These are phyloP conservation scores for Phoma sp. DNA, from an alignment of 2,329 filamentous ascomycete species.

Conservation along the genomic window DNA sequence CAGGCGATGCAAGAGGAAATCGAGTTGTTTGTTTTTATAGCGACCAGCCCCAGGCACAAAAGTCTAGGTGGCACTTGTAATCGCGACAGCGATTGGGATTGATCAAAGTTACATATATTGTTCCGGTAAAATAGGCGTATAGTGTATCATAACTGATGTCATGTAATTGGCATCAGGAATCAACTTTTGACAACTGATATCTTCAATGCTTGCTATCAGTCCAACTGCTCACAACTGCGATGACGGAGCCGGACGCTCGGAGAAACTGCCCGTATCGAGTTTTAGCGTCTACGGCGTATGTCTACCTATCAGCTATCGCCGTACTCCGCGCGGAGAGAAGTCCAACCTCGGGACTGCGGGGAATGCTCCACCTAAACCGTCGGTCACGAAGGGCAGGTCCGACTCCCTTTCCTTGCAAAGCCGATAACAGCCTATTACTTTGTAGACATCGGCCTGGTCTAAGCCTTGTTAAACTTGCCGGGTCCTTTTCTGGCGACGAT, in stretches of 20 bases:
- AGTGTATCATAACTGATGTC: conserved; percentile 39
- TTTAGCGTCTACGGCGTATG: conserved; percentile 12
- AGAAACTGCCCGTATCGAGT: conserved; percentile 3
- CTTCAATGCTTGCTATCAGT: conserved; percentile 5
- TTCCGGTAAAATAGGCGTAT: conserved; percentile 32
- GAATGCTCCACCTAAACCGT: conserved; percentile 22
- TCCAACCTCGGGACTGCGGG: conserved; percentile 19
- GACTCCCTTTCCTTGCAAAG: conserved; percentile 24
- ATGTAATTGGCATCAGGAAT: conserved; percentile 24
- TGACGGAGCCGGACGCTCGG: conserved; percentile 3
- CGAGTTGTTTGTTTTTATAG: conserved; percentile 5
- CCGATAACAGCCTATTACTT: conserved; percentile 17
- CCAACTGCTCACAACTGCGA: not conserved
- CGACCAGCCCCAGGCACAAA: conserved; percentile 18
- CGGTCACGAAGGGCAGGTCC: conserved; percentile 17
- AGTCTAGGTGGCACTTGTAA: conserved; percentile 22
- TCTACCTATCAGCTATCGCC: conserved; percentile 6
- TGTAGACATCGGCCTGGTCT: conserved; percentile 2
- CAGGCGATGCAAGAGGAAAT: not conserved
- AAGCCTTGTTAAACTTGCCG: conserved; percentile 9
- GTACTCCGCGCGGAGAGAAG: not conserved
- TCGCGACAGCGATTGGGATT: conserved; percentile 27
- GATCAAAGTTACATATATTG: conserved; percentile 31
- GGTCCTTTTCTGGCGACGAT: conserved; percentile 6
- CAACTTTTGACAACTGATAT: conserved; percentile 9